These are phyloP conservation scores for Myxozyma neotropica DNA, from an alignment of 805 yeast genomes.

Conservation along the genomic window DNA sequence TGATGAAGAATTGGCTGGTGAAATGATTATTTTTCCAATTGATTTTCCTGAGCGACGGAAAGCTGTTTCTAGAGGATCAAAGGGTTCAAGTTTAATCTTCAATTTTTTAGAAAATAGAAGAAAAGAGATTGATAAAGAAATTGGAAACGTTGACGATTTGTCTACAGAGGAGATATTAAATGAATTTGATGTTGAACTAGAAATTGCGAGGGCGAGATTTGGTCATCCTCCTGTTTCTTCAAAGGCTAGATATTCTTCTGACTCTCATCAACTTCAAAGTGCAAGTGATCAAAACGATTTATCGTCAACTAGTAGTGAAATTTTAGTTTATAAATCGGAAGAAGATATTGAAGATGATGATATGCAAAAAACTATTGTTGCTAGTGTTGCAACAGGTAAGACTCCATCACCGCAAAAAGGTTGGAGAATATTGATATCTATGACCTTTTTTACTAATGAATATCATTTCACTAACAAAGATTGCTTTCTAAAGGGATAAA, in stretches of 20 bases:
- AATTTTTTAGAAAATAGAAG: not conserved
- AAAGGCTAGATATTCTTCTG: not conserved
- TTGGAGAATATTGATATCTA: too few relatives aligned
- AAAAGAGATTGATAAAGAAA: not conserved
- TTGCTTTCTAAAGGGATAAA: not conserved
- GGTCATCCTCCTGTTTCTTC: constrained; percentile 8
- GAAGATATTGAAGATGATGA: not conserved
- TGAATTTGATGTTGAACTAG: constrained; percentile 19
- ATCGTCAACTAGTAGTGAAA: not conserved
- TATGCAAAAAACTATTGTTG: not conserved
- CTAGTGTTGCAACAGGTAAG: not conserved
- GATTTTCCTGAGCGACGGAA: not conserved
- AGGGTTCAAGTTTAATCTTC: not conserved
- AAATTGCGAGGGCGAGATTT: constrained; percentile 12
- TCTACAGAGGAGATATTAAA: not conserved
- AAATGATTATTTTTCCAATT: not conserved
- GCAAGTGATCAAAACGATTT: not conserved
- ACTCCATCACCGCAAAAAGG: not conserved
- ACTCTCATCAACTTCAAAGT: not conserved
- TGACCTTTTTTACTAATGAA: too few relatives aligned
- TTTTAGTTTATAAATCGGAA: not conserved
- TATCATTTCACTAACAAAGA: too few relatives aligned
- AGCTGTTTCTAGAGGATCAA: not conserved
- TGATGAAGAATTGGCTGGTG: not conserved
- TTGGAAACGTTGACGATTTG: not conserved